Conservation (phyloP, 2,329 filamentous ascomycete genomes). For the Aspergillus transmontanensis region DNA sequence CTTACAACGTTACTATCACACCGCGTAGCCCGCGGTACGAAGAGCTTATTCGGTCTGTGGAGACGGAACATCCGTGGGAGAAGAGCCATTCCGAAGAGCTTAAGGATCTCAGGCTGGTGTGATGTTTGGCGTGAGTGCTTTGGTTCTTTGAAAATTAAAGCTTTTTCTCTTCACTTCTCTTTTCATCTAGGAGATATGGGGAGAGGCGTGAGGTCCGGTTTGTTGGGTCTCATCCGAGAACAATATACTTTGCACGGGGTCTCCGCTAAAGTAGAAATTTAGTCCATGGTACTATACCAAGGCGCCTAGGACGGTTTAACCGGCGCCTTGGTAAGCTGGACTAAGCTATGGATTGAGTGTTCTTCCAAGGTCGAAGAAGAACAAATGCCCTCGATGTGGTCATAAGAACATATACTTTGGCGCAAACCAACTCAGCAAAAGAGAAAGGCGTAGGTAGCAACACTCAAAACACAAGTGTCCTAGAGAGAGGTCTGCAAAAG, state of each 20-base stretch:
- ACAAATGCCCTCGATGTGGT: background rate
- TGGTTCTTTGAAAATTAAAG: background rate
- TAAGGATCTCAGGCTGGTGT: background rate
- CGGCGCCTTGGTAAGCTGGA: too few species aligned
- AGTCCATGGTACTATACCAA: too few species aligned
- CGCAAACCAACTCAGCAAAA: background rate
- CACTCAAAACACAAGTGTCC: background rate
- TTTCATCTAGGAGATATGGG: too few species aligned
- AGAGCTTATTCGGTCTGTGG: constrained; percentile 34
- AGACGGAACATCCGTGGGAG: constrained; percentile 43
- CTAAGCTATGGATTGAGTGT: background rate
- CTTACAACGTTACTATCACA: constrained; percentile 36
- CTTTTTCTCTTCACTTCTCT: too few species aligned
- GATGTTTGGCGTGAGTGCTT: background rate
- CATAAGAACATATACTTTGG: background rate
- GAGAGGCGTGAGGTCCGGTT: background rate
- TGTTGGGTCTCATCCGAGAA: background rate
- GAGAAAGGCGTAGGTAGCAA: background rate
- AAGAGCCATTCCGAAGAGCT: constrained; percentile 36
- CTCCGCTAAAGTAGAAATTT: background rate
- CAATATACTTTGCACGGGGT: background rate
- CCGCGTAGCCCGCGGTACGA: constrained; percentile 38
- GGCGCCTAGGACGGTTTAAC: too few species aligned
- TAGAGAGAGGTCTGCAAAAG: background rate
- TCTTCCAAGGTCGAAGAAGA: too few species aligned